These are phyloP conservation scores for Tubosaeta sp. DNA, from an alignment of 768 basidiomycete genomes.

Conservation along the genomic window DNA sequence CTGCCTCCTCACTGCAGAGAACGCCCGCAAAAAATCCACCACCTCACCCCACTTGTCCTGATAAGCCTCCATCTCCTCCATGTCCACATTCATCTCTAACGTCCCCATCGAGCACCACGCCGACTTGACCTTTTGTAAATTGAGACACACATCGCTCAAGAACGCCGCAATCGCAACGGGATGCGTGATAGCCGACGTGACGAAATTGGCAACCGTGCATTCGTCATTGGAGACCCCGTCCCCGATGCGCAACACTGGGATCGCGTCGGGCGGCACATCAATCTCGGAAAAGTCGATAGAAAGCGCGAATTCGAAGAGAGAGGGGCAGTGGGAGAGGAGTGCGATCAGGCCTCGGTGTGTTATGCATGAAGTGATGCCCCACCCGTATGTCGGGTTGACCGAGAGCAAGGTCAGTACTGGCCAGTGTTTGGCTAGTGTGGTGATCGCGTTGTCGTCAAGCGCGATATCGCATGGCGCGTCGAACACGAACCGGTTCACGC, in stretches of 20 bases:
- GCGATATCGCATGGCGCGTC: conserved; percentile 18
- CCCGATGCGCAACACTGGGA: conserved; percentile 3
- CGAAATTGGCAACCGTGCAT: conserved; percentile 14
- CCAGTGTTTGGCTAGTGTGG: conserved; percentile 19
- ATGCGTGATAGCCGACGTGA: conserved; percentile 17
- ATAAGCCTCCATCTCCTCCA: conserved; percentile 9
- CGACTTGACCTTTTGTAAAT: conserved; percentile 7
- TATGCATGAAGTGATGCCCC: conserved; percentile 15
- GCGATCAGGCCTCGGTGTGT: conserved; percentile 21
- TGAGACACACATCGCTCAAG: conserved; percentile 23
- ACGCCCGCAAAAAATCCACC: conserved; percentile 19
- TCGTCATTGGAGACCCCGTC: conserved; percentile 7
- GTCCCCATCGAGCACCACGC: conserved; percentile 7
- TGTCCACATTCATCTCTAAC: neutral
- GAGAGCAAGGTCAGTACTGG: conserved; percentile 9
- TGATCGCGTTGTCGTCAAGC: conserved; percentile 21
- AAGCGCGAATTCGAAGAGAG: conserved; percentile 13
- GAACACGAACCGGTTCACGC: conserved; percentile 10
- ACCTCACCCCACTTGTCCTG: conserved; percentile 23
- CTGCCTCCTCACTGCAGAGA: conserved; percentile 18
- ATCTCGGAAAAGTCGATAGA: conserved; percentile 19
- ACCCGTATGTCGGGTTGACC: conserved; percentile 17
- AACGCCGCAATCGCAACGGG: conserved; percentile 24
- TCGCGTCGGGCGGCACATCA: neutral
- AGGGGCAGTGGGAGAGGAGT: conserved; percentile 13